Base-by-base conservation (phyloP, 1,284 basidiomycete genomes). In the Meripilus lineatus region DNA sequence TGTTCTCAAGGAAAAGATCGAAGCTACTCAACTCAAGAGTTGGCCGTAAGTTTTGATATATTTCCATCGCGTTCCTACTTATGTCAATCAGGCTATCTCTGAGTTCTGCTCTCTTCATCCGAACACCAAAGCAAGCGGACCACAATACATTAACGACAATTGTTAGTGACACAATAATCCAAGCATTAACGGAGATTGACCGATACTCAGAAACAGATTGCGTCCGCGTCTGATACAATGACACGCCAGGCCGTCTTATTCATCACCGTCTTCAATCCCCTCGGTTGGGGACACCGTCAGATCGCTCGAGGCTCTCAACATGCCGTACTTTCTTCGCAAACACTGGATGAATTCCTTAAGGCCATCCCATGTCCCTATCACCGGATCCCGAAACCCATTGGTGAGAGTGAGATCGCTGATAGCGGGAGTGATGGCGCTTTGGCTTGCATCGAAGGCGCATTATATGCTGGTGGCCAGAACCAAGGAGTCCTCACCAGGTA, bases 251-350 rank as follows among this genome's bases (percentile, higher is more conserved):
- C 73, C 1, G 52, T 87, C 8, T 55, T 88, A 18, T 76, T 72
- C 24, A 55, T 83, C 23, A 77, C 81, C 7, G 64, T 85, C 11
- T 71, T 84, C 56, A 76, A 72, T 49, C 76, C 74, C 39, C 63
- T 81, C 17, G 57, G 72, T 10, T 86, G 81, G 79, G 69, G 73
- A n/a, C 72, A 73, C 41, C 75, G 74, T 40, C 70, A 75, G 40
- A 62, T 83, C n/a, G 67, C 69, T 34, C 78, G 82, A 23, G 66
- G 71, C 44, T 88, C 85, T 14, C 81, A 82, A 51, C 84, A 88
- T 56, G 73, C 71, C 13, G 57, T 86, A 5, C 57, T 84, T 7
- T 79, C 84, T n/a, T 81, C 77, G 1, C 83, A 89, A 52, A 84
- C 77, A 0, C 70, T 90, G 1, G 72, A 69, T n/a, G 81, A 88